Percentiles rank a stretch among this genome's conserved stretches.
Evolutionary conservation across 495 filamentous ascomycete genomes (phyloP).

Genomic region (Gamarada debralockiae): DNA sequence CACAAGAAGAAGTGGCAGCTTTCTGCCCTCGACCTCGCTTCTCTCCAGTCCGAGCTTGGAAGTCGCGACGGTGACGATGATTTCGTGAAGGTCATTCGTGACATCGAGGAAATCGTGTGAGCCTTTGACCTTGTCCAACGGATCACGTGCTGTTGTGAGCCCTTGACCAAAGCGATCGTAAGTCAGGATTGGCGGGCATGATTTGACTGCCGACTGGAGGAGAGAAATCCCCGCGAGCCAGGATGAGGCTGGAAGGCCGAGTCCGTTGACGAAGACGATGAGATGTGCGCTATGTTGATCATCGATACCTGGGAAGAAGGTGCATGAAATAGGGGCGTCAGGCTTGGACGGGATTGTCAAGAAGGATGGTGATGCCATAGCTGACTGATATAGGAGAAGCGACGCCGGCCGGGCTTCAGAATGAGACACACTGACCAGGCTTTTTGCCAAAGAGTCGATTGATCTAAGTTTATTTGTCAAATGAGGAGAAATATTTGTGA

Average conservation of each 20-base stretch:
- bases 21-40: conserved; percentile 8
- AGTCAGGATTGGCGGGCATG: conserved; percentile 45
- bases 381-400: too few species aligned
- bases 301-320: conserved; percentile 19
- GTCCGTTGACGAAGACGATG: conserved; percentile 61
- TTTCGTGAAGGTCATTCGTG: conserved; percentile 46
- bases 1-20: conserved; percentile 37
- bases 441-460: too few species aligned
- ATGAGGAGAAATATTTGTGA: too few species aligned
- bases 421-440: too few species aligned
- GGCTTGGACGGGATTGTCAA: conserved; percentile 21
- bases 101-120: conserved; percentile 49
- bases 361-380: neutral
- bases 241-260: conserved; percentile 44
- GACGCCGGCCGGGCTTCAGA: too few species aligned
- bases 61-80: conserved; percentile 38
- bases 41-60: neutral
- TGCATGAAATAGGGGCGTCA: conserved; percentile 27
- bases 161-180: conserved; percentile 67
- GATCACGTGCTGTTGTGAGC: conserved; percentile 48
- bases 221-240: conserved; percentile 45
- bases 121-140: conserved; percentile 35
- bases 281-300: conserved; percentile 27
- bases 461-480: too few species aligned
- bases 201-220: conserved; percentile 24